Evolutionary conservation across 352 stramenopile species (phyloP), one percentile per base, ranked within the genome.

Genomic region (Pythium aphanidermatum): DNA sequence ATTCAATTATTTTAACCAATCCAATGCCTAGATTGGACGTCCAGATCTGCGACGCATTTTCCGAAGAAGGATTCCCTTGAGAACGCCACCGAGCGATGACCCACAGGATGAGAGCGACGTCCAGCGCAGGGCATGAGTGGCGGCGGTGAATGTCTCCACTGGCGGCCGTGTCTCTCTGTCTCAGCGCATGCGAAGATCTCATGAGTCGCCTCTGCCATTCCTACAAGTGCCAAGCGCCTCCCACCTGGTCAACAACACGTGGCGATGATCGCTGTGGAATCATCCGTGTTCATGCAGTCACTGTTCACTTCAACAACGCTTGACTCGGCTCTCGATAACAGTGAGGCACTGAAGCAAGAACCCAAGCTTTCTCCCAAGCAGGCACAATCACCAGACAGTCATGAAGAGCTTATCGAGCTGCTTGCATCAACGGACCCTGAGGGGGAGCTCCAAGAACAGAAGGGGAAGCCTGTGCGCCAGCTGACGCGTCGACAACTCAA

Each of bases 401-500:
- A 45, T 9, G 24, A 34, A 11, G 49, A 57, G 13, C 33, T 46
- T 2, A n/a, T n/a, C n/a, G n/a, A n/a, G n/a, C n/a, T n/a, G n/a
- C n/a, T n/a, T n/a, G n/a, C n/a, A n/a, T n/a, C n/a, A n/a, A n/a
- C 10, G 29, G 29, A 14, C 26, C 3, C 19, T 41, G 16, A 41
- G 42, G 51, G 30, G 41, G 33, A 48, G 35, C n/a, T 32, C 33
- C 10, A 48, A 29, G 17, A 32, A 31, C 26, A 46, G 39, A 51
- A 3, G 5, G 36, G 29, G 17, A 56, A 55, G 32, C 45, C 45
- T 2, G 32, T 23, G 4, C 44, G 39, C n/a, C 53, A 57, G 28
- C 43, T 51, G 26, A 63, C 55, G 12, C 46, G 39, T 0, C 55
- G 55, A 13, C 55, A 55, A 37, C 55, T 63, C 8, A 54, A 55